phyloP scores from a whole-genome alignment of 192 early-diverging fungal genomes.

The Coemansia brasiliensis region DNA sequence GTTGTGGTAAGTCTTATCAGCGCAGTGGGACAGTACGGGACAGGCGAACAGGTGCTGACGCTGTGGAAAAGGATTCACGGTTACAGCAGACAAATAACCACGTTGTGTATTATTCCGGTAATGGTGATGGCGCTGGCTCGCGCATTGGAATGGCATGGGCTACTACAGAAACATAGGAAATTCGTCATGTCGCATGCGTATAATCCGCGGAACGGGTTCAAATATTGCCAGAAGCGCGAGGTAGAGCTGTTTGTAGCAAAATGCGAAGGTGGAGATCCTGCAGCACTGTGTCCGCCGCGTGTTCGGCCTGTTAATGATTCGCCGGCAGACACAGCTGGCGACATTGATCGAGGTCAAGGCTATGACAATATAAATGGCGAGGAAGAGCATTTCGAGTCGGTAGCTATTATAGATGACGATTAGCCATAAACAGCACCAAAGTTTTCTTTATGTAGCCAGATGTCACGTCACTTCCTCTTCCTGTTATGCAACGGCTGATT shows the following conservation, averaged over 20 bases:
- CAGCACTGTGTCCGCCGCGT: background rate
- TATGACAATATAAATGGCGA: too few species aligned
- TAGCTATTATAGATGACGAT: too few species aligned
- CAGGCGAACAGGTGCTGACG: slow-evolving; percentile 19
- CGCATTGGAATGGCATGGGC: slow-evolving; percentile 32
- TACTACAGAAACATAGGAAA: slow-evolving; percentile 20
- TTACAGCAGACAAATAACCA: slow-evolving; percentile 17
- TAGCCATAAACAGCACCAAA: too few species aligned
- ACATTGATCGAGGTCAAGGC: too few species aligned
- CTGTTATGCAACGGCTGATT: too few species aligned
- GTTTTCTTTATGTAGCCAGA: too few species aligned
- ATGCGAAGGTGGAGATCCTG: slow-evolving; percentile 12
- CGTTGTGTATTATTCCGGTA: slow-evolving; percentile 31
- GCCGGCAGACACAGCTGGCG: too few species aligned
- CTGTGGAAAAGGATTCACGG: slow-evolving; percentile 33
- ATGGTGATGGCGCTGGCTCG: slow-evolving; percentile 45
- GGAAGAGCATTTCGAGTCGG: too few species aligned
- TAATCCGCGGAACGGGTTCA: slow-evolving; percentile 30
- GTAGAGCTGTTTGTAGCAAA: slow-evolving; percentile 21
- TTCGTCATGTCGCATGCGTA: slow-evolving; percentile 19
- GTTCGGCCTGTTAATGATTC: background rate
- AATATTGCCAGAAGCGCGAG: slow-evolving; percentile 22
- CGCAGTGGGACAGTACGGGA: slow-evolving; percentile 28
- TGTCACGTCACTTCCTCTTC: too few species aligned
- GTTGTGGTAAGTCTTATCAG: slow-evolving; percentile 28